Evolutionary conservation across 768 basidiomycete genomes (phyloP).

Genomic region (Rhodotorula diobovata): DNA sequence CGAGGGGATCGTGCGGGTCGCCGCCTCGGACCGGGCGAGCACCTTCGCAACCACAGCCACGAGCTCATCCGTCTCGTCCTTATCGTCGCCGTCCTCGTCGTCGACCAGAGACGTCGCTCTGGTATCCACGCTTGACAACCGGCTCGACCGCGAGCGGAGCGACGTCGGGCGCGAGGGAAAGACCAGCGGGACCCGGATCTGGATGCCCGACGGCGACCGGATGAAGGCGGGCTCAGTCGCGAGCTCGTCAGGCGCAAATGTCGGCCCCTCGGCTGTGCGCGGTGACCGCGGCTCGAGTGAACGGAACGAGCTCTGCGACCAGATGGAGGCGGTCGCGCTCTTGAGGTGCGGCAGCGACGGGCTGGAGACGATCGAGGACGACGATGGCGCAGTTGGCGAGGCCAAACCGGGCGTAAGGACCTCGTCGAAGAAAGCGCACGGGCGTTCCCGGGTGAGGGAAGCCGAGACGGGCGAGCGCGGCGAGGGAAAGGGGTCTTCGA

Average conservation of each 20-base stretch:
- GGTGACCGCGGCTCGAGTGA: neutral
- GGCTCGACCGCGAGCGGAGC: neutral
- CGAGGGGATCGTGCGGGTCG: neutral
- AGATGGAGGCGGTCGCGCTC: neutral
- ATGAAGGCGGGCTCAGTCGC: neutral
- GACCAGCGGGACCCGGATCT: neutral
- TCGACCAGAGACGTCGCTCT: neutral
- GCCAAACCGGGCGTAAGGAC: neutral
- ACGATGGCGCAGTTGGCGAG: neutral
- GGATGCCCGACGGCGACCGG: neutral
- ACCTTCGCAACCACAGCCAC: neutral
- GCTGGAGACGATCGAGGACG: neutral
- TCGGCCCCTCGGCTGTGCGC: neutral
- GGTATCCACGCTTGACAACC: neutral
- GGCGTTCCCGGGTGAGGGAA: neutral
- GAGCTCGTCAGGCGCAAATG: neutral
- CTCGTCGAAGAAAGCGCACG: slow-evolving; percentile 7
- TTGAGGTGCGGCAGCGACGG: neutral
- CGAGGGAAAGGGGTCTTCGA: slow-evolving; percentile 8
- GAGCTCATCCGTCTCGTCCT: neutral
- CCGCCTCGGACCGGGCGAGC: neutral
- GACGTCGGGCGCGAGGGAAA: neutral
- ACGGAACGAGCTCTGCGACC: neutral
- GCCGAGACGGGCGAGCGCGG: neutral
- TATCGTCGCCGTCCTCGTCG: neutral